Evolutionary conservation across 768 basidiomycete species (phyloP).

Genomic region (Pleurotus giganteus): DNA sequence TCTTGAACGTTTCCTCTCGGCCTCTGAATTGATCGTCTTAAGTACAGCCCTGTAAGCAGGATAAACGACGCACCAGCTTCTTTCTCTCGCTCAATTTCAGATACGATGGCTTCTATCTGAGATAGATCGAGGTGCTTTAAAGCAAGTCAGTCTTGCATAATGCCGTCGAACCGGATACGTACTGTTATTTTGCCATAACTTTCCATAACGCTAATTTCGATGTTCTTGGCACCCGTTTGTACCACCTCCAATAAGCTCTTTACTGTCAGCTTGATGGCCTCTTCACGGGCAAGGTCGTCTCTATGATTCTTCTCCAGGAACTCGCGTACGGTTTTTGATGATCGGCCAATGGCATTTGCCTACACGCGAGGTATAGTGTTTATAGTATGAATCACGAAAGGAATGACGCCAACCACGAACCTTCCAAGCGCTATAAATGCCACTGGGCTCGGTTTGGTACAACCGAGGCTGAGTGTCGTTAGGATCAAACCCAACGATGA

Average conservation of each 20-base stretch:
- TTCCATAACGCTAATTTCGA: slow-evolving; percentile 98
- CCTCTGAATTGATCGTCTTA: slow-evolving; percentile 53
- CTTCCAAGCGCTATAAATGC: slow-evolving; percentile 99
- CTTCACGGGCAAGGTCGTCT: slow-evolving; percentile 84
- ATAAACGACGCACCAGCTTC: slow-evolving; percentile 68
- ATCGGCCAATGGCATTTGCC: slow-evolving; percentile 98
- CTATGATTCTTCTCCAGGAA: slow-evolving; percentile 98
- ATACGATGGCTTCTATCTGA: slow-evolving; percentile 90
- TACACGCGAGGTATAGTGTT: slow-evolving; percentile 25
- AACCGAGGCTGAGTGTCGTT: slow-evolving; percentile 83
- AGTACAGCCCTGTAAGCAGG: not conserved
- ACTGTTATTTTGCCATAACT: slow-evolving; percentile 92
- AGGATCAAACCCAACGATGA: slow-evolving; percentile 97
- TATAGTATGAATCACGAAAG: not conserved
- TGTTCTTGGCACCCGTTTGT: slow-evolving; percentile 99
- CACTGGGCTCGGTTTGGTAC: slow-evolving; percentile 97
- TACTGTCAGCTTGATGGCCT: slow-evolving; percentile 91
- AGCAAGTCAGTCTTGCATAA: not conserved
- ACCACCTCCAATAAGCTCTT: slow-evolving; percentile 97
- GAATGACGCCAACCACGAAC: slow-evolving; percentile 35
- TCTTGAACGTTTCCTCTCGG: slow-evolving; percentile 89
- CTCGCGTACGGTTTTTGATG: slow-evolving; percentile 97
- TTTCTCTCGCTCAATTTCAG: slow-evolving; percentile 95
- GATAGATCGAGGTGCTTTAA: slow-evolving; percentile 77
- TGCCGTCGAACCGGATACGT: no score